A percentile compares a stretch with the other conserved stretches of the same genome.
Conservation (phyloP, 495 filamentous ascomycete genomes). For the Parathielavia appendiculata region DNA sequence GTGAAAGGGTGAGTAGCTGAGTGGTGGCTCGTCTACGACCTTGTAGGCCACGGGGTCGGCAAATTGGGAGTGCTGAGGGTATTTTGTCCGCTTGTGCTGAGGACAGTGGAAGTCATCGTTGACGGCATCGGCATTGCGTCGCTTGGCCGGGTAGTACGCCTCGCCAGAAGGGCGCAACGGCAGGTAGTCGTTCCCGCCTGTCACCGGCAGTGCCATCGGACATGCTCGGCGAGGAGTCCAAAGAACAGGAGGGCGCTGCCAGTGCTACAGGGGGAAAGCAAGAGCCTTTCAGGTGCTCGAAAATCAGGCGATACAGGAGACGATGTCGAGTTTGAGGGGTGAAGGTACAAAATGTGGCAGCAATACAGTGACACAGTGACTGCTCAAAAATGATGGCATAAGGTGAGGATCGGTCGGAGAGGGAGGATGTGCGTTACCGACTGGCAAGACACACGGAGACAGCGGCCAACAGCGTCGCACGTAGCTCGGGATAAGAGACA, state of each 20-base stretch:
- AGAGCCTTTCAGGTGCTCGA: neutral
- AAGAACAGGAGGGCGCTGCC: neutral
- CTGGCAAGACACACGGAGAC: neutral
- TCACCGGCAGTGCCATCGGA: conserved; percentile 32
- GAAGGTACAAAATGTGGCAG: neutral
- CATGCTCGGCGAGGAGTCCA: conserved; percentile 31
- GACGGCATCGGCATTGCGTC: conserved; percentile 22
- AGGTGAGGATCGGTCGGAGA: neutral
- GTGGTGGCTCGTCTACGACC: conserved; percentile 7
- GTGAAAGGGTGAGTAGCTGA: conserved; percentile 6
- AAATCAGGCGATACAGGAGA: neutral
- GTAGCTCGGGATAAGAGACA: neutral
- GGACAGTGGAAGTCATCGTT: conserved; percentile 17
- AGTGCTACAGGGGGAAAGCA: neutral
- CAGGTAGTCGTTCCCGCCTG: conserved; percentile 32
- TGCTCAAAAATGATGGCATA: neutral
- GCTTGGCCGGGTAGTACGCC: conserved; percentile 25
- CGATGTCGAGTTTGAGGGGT: neutral
- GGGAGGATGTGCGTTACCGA: neutral
- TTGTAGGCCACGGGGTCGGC: conserved; percentile 21
- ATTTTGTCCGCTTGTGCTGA: conserved; percentile 25
- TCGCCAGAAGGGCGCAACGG: conserved; percentile 19
- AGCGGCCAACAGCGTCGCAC: conserved; percentile 4
- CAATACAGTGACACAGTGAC: neutral
- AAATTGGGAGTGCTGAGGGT: conserved; percentile 11